phyloP scores from a whole-genome alignment of 2,329 filamentous ascomycete species.

The Ceratocystis alfenasii region DNA sequence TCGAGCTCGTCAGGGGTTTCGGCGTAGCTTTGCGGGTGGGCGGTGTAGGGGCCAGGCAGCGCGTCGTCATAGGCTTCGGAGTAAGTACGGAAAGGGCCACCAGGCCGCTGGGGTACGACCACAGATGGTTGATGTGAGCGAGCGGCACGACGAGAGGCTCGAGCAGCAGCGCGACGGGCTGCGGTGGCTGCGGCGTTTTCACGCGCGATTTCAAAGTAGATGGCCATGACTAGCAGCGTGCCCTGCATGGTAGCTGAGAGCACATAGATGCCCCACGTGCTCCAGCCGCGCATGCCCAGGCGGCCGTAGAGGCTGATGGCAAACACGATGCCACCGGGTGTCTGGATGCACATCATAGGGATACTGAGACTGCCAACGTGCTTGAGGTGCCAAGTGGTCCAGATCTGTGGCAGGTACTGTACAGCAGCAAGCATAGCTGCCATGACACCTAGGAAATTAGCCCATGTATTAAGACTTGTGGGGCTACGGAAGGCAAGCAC shows the following conservation, averaged over 20 bases:
- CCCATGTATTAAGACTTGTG: slow-evolving; percentile 59
- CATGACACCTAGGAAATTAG: slow-evolving; percentile 71
- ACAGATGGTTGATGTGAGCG: slow-evolving; percentile 23
- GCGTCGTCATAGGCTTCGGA: slow-evolving; percentile 42
- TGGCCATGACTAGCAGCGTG: slow-evolving; percentile 62
- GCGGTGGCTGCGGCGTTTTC: slow-evolving; percentile 12
- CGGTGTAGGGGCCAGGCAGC: slow-evolving; percentile 40
- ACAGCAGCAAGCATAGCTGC: slow-evolving; percentile 67
- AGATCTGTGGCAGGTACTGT: slow-evolving; percentile 93
- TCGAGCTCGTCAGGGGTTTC: slow-evolving; percentile 41
- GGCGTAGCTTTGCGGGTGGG: slow-evolving; percentile 41
- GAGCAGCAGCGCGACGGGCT: slow-evolving; percentile 29
- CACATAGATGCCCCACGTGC: slow-evolving; percentile 85
- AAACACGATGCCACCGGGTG: slow-evolving; percentile 82
- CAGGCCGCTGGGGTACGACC: slow-evolving; percentile 28
- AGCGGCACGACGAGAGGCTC: slow-evolving; percentile 24
- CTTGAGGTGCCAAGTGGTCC: slow-evolving; percentile 74
- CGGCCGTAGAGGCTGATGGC: slow-evolving; percentile 70
- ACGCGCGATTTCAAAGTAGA: slow-evolving; percentile 55
- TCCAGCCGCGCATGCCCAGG: slow-evolving; percentile 77
- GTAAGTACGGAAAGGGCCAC: slow-evolving; percentile 34
- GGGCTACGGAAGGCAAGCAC: slow-evolving; percentile 54
- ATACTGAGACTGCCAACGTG: slow-evolving; percentile 86
- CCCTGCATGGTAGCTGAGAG: slow-evolving; percentile 81
- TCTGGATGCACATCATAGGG: slow-evolving; percentile 97